A percentile compares a stretch with the other conserved stretches of the same genome.
phyloP scores from a whole-genome alignment of 495 filamentous ascomycete species.

The Aspergillus leporis region DNA sequence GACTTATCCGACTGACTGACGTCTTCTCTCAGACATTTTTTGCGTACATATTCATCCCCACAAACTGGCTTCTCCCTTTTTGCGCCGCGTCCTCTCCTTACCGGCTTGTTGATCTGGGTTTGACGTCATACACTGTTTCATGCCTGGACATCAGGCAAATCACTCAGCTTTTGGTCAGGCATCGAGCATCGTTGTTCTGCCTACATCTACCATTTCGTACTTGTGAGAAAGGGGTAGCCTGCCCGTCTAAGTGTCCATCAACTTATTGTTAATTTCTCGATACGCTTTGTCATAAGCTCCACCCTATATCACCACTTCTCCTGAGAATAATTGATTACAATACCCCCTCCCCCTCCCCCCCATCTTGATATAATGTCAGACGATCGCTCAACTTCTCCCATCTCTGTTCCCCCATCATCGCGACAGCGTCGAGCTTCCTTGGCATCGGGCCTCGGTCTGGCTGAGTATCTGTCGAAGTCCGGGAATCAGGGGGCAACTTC shows the following conservation, averaged over 20 bases:
- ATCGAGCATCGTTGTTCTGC: background rate
- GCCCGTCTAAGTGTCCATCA: background rate
- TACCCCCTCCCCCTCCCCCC: no score
- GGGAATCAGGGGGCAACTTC: conserved; percentile 30
- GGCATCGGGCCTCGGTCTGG: conserved; percentile 45
- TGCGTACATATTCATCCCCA: background rate
- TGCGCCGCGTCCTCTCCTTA: background rate
- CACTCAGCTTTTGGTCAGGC: background rate
- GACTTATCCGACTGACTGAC: background rate
- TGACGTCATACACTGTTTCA: background rate
- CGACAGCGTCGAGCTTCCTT: conserved; percentile 51
- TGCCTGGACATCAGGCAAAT: background rate
- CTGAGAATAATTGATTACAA: background rate
- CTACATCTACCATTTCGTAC: background rate
- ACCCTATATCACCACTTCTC: conserved; percentile 8
- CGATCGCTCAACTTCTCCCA: conserved; percentile 50
- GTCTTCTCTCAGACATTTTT: background rate
- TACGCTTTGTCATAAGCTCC: background rate
- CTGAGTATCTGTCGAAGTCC: conserved; percentile 48
- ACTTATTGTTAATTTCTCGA: background rate
- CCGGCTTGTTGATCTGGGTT: background rate
- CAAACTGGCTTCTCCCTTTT: background rate
- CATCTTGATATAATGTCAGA: conserved; percentile 42
- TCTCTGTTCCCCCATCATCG: conserved; percentile 42
- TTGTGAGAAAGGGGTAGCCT: background rate